Evolutionary conservation across 768 basidiomycete species (phyloP).

Genomic region (Hypsizygus marmoreus): DNA sequence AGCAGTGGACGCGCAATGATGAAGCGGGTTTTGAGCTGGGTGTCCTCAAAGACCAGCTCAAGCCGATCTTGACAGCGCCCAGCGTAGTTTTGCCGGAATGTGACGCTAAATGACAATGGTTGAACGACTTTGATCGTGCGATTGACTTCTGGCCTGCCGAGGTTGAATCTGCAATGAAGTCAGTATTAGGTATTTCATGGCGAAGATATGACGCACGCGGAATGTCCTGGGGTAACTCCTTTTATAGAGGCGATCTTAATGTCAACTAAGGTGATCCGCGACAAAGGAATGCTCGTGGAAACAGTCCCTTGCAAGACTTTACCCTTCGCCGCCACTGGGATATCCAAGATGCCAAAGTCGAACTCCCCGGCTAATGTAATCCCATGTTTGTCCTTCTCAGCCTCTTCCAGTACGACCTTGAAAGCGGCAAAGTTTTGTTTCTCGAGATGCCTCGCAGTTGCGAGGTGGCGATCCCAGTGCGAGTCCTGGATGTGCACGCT

Average conservation of each 20-base stretch:
- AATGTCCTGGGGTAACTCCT: slow-evolving; percentile 4
- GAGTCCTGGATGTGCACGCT: slow-evolving; percentile 19
- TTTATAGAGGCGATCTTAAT: slow-evolving; percentile 18
- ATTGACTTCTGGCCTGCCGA: slow-evolving; percentile 16
- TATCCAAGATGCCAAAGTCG: slow-evolving; percentile 56
- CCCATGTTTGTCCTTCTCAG: slow-evolving; percentile 57
- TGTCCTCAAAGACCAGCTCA: slow-evolving; percentile 55
- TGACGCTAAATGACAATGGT: slow-evolving; percentile 31
- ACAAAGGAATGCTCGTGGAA: slow-evolving; percentile 26
- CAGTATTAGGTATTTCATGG: not conserved
- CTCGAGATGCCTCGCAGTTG: slow-evolving; percentile 30
- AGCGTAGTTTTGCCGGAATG: slow-evolving; percentile 33
- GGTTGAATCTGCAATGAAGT: slow-evolving; percentile 12
- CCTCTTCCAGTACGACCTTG: slow-evolving; percentile 47
- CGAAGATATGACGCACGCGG: slow-evolving; percentile 5
- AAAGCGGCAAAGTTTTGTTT: slow-evolving; percentile 41
- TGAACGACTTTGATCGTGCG: slow-evolving; percentile 22
- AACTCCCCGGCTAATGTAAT: slow-evolving; percentile 43
- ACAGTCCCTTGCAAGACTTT: slow-evolving; percentile 14
- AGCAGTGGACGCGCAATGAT: slow-evolving; percentile 47
- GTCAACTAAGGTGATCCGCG: slow-evolving; percentile 10
- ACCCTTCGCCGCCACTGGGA: slow-evolving; percentile 27
- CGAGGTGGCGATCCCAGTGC: slow-evolving; percentile 37
- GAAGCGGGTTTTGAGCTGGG: slow-evolving; percentile 42
- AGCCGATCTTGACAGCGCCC: slow-evolving; percentile 57